Base-by-base conservation (phyloP, 2,329 filamentous ascomycete genomes). In the Beauveria sp. region DNA sequence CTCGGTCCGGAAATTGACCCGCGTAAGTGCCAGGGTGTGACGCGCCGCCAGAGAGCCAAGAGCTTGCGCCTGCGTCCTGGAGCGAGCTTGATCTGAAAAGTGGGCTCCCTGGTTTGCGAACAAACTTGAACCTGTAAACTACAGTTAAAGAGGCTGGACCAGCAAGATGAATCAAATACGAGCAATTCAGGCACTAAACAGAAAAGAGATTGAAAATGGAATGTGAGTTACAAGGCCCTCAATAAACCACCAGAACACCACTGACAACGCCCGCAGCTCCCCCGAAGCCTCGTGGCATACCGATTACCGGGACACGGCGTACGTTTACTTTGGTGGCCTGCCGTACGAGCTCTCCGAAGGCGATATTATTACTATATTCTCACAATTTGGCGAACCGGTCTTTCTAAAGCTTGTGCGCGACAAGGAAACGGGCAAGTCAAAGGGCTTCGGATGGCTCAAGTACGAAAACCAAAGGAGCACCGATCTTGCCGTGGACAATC, bases 401-500 rank as follows among this genome's bases (percentile, higher is more conserved):
- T 96, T 93, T 75, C 82, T 99, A 63, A 96, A 97, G 69, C 85
- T 99, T 14, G 87, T 89, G 53, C 91, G 95, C 70, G 95, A 99
- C 80, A 95, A 95, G 72, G 96, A 98, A 72, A 96, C 93, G 0
- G 95, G 95, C 64, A 97, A 96, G 76, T 96, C 90, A 64, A 89
- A 89, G 66, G 95, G 95, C 0, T 99, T 98, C 71, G 92, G 89
- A 3, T 99, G 96, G 82, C 82, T 99, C 62, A 99, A 99, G 72
- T 99, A 98, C 75, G 95, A 99, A 73, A 93, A 99, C 74, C 95
- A 99, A 78, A 84, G 93, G 67, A 97, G 93, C 76, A 96, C 91
- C 64, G 93, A 98, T 74, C 78, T 99, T 47, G 95, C 96, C 0
- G 96, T 99, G 10, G 95, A 99, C 76, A 99, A 99, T 73, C 78